Evolutionary conservation across 768 basidiomycete genomes (phyloP).

Genomic region (Lactifluus volemus): DNA sequence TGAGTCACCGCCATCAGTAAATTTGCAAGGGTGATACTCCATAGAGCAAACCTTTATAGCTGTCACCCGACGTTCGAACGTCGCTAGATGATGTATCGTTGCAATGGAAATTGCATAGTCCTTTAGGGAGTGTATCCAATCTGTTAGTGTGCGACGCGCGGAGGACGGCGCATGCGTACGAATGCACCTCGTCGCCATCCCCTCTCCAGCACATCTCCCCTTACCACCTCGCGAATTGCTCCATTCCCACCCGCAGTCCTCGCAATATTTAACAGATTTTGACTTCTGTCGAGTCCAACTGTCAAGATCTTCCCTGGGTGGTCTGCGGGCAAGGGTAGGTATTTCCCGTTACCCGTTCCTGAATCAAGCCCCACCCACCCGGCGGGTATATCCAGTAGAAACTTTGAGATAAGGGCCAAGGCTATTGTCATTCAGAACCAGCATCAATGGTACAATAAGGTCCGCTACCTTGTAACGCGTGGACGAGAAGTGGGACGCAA

Average conservation of each 20-base stretch:
- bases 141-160: not conserved
- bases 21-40: not conserved
- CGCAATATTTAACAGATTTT: slow-evolving; percentile 71
- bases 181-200: slow-evolving; percentile 76
- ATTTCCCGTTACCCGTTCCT: slow-evolving; percentile 97
- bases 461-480: slow-evolving; percentile 74
- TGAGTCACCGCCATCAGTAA: slow-evolving; percentile 23
- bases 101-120: slow-evolving; percentile 97
- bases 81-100: slow-evolving; percentile 93
- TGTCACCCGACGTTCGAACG: slow-evolving; percentile 55
- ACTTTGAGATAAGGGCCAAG: slow-evolving; percentile 84
- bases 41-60: slow-evolving; percentile 57
- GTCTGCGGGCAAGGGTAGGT: slow-evolving; percentile 67
- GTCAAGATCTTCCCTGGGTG: slow-evolving; percentile 56
- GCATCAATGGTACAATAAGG: not conserved
- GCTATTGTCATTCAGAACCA: slow-evolving; percentile 35
- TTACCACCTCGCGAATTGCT: slow-evolving; percentile 58
- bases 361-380: slow-evolving; percentile 89
- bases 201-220: slow-evolving; percentile 65
- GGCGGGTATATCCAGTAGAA: slow-evolving; percentile 59
- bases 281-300: slow-evolving; percentile 78
- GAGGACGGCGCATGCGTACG: slow-evolving; percentile 34
- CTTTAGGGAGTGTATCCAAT: slow-evolving; percentile 32
- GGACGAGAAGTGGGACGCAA: slow-evolving; percentile 80
- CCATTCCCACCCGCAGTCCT: slow-evolving; percentile 43